Base-by-base conservation (phyloP, 208 protist species). In the Wallacemonas sp. region DNA sequence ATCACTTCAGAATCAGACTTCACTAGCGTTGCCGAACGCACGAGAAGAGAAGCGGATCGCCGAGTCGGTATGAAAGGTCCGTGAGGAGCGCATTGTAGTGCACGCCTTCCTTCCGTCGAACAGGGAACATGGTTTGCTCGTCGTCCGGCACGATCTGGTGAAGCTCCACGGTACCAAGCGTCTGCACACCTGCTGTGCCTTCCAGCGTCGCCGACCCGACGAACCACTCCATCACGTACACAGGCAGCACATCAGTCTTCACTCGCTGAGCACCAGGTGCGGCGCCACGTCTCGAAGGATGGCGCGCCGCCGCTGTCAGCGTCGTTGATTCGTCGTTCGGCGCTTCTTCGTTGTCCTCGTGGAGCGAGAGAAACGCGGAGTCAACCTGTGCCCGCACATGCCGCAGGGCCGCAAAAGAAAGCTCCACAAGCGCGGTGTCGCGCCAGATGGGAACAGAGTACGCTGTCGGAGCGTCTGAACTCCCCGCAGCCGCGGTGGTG, bases 31-130 rank as follows among this genome's bases (percentile, higher is more conserved):
- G 58, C 8, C 86, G 76, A 3, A 60, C 74, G 65, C 86, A 92
- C 6, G 73, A 80, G 61, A 91, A 83, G 29, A 93, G 81, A 10
- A 93, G 32, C 8, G 84, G 81, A 44, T 93, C 77, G 15, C 87
- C 87, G 4, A 85, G 63, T 15, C 68, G 48, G 57, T 89, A 89
- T 19, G 46, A 34, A 2, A 84, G 30, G 13, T 64, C 36, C 19
- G 55, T 54, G 27, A 89, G 30, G 1, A 72, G 52, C 2, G 71
- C 68, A 38, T 88, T 76, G 66, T 79, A 79, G 58, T 77, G 46
- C 12, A 68, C 39, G 22, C 19, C 55, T 24, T 63, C 33, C 19
- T 44, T 33, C 10, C 64, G 50, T 21, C 61, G 37, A 17, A 74
- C 67, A 34, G 76, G 53, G n/a, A 77, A 82, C 17, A 85, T 24